These are phyloP conservation scores for Colletotrichum sp. DNA, from an alignment of 2,329 filamentous ascomycete genomes.

Conservation along the genomic window DNA sequence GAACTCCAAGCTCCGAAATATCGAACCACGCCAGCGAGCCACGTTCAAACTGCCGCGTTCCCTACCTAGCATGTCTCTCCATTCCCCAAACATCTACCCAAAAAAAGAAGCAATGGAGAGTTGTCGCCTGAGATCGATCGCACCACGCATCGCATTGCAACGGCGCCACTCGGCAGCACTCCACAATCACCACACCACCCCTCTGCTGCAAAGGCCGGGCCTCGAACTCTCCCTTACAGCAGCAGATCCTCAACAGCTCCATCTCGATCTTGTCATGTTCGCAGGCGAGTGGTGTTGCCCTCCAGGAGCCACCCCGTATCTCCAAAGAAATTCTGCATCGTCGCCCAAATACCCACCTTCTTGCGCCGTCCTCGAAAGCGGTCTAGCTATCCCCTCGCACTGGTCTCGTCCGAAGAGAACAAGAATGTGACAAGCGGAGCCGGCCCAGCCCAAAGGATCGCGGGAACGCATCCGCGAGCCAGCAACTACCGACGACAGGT, in stretches of 20 bases:
- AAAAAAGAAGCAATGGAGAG: neutral
- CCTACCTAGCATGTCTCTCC: neutral
- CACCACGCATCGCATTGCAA: neutral
- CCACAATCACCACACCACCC: neutral
- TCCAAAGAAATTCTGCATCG: neutral
- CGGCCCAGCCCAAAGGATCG: neutral
- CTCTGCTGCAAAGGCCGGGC: neutral
- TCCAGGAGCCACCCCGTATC: neutral
- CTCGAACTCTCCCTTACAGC: neutral
- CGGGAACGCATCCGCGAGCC: constrained; percentile 12
- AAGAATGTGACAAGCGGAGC: neutral
- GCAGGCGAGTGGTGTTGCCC: neutral
- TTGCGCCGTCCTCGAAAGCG: neutral
- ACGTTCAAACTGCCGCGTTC: neutral
- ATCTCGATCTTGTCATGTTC: neutral
- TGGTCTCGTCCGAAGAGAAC: neutral
- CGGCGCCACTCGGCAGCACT: constrained; percentile 4
- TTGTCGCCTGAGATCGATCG: neutral
- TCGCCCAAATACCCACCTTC: neutral
- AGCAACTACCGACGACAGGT: constrained; percentile 7
- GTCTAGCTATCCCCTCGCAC: neutral
- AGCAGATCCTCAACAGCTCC: neutral
- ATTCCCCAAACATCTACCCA: neutral
- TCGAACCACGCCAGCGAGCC: neutral
- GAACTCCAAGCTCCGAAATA: neutral